These are phyloP conservation scores for Rhodotorula babjevae DNA, from an alignment of 768 basidiomycete species.

Conservation along the genomic window DNA sequence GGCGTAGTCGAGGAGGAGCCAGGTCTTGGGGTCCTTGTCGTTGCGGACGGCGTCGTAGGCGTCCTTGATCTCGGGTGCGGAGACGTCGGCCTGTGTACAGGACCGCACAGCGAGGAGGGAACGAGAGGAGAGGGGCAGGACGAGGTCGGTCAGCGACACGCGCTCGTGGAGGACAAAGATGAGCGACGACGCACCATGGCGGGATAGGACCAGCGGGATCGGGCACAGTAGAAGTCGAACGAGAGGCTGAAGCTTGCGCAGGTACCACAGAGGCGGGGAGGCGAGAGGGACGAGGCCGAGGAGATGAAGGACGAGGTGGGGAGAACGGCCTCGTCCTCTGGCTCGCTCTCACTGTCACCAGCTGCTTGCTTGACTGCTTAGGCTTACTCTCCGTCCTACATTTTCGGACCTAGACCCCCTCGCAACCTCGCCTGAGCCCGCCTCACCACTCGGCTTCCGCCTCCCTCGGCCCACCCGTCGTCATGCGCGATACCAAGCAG, in stretches of 20 bases:
- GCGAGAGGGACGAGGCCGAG: too few relatives aligned
- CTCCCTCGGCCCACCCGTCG: neutral
- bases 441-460: neutral
- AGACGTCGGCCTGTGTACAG: conserved; percentile 61
- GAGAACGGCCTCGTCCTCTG: too few relatives aligned
- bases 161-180: neutral
- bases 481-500: neutral
- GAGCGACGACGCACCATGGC: conserved; percentile 3
- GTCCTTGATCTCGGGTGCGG: conserved; percentile 68
- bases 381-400: too few relatives aligned
- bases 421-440: neutral
- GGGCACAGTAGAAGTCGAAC: too few relatives aligned
- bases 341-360: too few relatives aligned
- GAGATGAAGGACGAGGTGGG: too few relatives aligned
- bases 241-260: too few relatives aligned
- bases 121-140: too few relatives aligned
- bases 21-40: conserved; percentile 80
- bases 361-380: too few relatives aligned
- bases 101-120: neutral
- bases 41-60: conserved; percentile 83
- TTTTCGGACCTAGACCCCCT: too few relatives aligned
- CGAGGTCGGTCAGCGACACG: neutral
- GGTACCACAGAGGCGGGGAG: neutral
- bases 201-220: neutral
- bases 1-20: conserved; percentile 86